Conservation (phyloP, 192 early-diverging fungal genomes). For the Mortierella claussenii region DNA sequence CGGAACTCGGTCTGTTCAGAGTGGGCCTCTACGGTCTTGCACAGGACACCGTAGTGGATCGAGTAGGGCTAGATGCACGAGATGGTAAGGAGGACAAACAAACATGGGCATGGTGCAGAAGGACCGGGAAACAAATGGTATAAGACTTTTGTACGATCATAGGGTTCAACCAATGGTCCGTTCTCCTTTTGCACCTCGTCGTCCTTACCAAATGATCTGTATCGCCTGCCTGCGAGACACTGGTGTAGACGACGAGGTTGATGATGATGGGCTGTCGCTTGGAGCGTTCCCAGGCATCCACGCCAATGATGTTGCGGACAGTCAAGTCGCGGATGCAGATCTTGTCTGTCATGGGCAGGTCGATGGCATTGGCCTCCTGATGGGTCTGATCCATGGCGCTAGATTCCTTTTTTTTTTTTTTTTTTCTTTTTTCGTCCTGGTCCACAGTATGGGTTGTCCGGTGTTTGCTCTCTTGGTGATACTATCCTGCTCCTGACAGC, state of each 20-base stretch:
- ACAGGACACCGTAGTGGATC: conserved; percentile 86
- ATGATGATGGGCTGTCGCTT: conserved; percentile 90
- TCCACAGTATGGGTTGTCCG: too few species aligned
- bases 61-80: conserved; percentile 60
- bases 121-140: too few species aligned
- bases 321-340: conserved; percentile 67
- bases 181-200: not conserved
- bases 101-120: conserved; percentile 1
- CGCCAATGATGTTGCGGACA: conserved; percentile 86
- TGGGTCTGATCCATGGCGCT: conserved; percentile 14
- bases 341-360: conserved; percentile 63
- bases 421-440: not conserved
- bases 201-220: conserved; percentile 73
- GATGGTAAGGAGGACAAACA: not conserved
- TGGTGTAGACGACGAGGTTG: conserved; percentile 77
- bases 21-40: conserved; percentile 79
- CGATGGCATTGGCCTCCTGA: conserved; percentile 8
- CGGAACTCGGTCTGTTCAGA: conserved; percentile 77
- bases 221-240: conserved; percentile 78
- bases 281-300: conserved; percentile 93
- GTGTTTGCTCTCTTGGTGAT: too few species aligned
- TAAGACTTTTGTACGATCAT: too few species aligned
- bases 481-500: too few species aligned
- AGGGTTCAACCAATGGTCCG: too few species aligned
- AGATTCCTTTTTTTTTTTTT: not conserved